phyloP scores from a whole-genome alignment of 1,139 yeast genomes.

The Wickerhamomyces sp. region DNA sequence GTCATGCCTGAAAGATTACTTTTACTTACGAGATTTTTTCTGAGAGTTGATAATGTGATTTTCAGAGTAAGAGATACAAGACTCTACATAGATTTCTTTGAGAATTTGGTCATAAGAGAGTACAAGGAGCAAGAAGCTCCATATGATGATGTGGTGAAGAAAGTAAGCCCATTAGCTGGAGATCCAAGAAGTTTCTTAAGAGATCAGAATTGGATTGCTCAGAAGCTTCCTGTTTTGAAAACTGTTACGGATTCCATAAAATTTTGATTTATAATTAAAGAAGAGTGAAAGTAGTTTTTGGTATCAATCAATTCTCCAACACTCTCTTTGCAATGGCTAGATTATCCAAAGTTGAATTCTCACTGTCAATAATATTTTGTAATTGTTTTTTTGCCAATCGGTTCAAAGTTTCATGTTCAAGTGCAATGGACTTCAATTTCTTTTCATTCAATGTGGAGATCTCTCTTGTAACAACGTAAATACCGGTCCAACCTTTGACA shows the following conservation, averaged over 20 bases:
- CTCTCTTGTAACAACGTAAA: slow-evolving; percentile 37
- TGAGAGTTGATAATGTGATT: slow-evolving; percentile 85
- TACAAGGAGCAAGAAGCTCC: slow-evolving; percentile 68
- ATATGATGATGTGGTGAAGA: slow-evolving; percentile 50
- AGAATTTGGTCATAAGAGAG: slow-evolving; percentile 65
- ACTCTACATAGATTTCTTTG: slow-evolving; percentile 70
- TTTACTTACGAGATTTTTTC: slow-evolving; percentile 68
- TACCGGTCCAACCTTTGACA: slow-evolving; percentile 74
- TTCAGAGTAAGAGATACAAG: slow-evolving; percentile 83
- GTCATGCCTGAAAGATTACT: slow-evolving; percentile 84
- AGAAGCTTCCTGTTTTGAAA: slow-evolving; percentile 43
- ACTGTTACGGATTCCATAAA: slow-evolving; percentile 27
- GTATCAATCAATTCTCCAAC: background rate
- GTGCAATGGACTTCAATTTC: slow-evolving; percentile 8
- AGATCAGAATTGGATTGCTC: slow-evolving; percentile 79
- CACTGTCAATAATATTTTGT: slow-evolving; percentile 26
- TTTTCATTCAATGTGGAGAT: slow-evolving; percentile 21
- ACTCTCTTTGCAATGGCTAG: slow-evolving; percentile 29
- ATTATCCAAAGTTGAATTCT: slow-evolving; percentile 28
- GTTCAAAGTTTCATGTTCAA: slow-evolving; percentile 25
- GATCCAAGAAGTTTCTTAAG: slow-evolving; percentile 77
- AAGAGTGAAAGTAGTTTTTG: background rate
- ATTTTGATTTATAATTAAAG: slow-evolving; percentile 8
- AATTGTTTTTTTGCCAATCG: slow-evolving; percentile 32
- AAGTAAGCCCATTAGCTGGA: slow-evolving; percentile 37